These are phyloP conservation scores for Luzula sylvatica DNA, from an alignment of 176 grass and related monocot genomes.

Conservation along the genomic window DNA sequence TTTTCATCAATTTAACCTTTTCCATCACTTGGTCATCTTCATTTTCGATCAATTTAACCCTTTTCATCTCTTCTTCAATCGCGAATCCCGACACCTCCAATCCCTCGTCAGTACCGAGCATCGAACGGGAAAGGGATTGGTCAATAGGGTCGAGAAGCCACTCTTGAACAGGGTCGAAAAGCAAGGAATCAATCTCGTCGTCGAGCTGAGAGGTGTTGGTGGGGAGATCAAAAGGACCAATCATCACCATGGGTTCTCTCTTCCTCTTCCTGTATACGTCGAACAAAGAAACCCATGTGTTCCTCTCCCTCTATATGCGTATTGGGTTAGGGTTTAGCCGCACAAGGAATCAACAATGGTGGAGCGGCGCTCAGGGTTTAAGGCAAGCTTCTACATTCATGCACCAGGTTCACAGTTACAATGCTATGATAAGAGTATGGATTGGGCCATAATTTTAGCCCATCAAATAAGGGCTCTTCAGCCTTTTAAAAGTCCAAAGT, in stretches of 20 bases:
- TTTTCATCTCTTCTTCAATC: slow-evolving; percentile 29
- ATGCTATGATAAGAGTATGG: background rate
- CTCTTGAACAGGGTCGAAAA: slow-evolving; percentile 71
- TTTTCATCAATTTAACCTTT: background rate
- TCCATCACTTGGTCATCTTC: background rate
- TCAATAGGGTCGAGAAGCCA: slow-evolving; percentile 52
- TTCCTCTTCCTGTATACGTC: background rate
- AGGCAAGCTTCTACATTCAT: background rate
- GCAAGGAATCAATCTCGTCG: slow-evolving; percentile 19
- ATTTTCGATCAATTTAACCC: slow-evolving; percentile 18
- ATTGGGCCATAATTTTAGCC: no score
- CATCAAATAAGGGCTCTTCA: no score
- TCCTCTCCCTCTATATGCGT: no score
- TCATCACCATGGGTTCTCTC: background rate
- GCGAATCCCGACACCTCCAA: background rate
- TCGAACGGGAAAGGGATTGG: background rate
- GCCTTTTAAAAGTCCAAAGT: no score
- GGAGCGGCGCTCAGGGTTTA: slow-evolving; percentile 20
- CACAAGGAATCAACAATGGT: background rate
- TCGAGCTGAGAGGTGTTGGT: background rate
- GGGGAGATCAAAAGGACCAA: background rate
- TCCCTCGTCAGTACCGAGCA: slow-evolving; percentile 1
- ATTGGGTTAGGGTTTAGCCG: background rate
- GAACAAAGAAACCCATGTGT: no score
- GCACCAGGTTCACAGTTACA: slow-evolving; percentile 4